Evolutionary conservation across 2,329 filamentous ascomycete genomes (phyloP), one percentile per base, ranked within the genome.

Genomic region (Cercospora citrullina): DNA sequence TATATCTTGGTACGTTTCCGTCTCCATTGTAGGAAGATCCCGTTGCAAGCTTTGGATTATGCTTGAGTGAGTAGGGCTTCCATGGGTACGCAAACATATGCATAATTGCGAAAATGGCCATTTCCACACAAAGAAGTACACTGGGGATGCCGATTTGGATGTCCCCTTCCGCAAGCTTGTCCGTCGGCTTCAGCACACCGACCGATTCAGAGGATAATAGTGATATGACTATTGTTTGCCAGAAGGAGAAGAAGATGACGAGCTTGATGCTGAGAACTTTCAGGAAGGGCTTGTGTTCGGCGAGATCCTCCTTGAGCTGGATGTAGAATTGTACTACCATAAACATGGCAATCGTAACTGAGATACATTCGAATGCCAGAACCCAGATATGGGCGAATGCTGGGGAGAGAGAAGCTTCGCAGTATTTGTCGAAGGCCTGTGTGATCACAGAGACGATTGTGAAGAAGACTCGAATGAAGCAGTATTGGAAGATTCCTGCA

Each of bases 231-330:
- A 85, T 84, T 79, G 82, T 84, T 76, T 97, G 93, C 93, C 93
- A 96, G 79, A 96, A 96, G 39, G 90, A 93, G 72, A 97, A 85
- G 83, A 96, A 96, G 75, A 96, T 93, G 76, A 96, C 92, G 30
- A 96, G 85, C 80, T 96, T 96, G 81, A 97, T 95, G 75, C 92
- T 91, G 21, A 93, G 77, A 28, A 96, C 89, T 79, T 96, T 96
- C 71, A 94, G 80, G 72, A 94, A 90, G 0, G 92, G 91, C 18
- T 82, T 84, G 76, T 96, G 87, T 64, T 89, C 85, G 7, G 85
- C 84, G 28, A 96, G 84, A 67, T 91, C 87, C 0, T 84, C 80
- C 70, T 87, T 89, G 57, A 95, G 83, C 78, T 96, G 92, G 31
- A 91, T 79, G 79, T 96, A 96, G 79, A 95, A 95, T 74, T 96